Conservation (phyloP, 2,329 filamentous ascomycete genomes). For the Claviceps sp. region DNA sequence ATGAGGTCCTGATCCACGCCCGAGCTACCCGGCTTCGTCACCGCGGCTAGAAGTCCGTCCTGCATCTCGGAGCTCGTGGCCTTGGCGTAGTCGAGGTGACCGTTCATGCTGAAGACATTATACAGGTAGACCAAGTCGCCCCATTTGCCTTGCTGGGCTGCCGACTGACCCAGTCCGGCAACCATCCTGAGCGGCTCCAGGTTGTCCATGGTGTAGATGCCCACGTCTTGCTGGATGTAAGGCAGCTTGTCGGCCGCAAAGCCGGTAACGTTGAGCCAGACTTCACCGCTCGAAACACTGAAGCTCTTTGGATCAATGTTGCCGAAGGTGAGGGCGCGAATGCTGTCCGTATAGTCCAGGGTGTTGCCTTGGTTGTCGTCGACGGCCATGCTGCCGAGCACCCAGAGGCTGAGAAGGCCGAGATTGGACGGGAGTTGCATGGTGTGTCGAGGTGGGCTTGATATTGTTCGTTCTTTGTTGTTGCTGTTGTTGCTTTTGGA, state of each 20-base stretch:
- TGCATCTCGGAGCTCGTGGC: slow-evolving; percentile 1
- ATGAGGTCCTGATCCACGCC: slow-evolving; percentile 1
- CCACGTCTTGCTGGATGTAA: slow-evolving; percentile 1
- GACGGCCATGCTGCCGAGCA: not conserved
- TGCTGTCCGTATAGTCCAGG: not conserved
- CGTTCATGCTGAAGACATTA: slow-evolving; percentile 6
- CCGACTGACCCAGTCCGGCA: not conserved
- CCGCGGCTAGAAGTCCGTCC: slow-evolving; percentile 1
- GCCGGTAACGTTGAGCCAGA: slow-evolving; percentile 1
- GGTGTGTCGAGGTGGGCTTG: too few relatives aligned
- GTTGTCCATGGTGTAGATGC: slow-evolving; percentile 3
- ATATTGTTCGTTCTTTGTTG: too few relatives aligned
- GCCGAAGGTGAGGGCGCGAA: slow-evolving; percentile 1
- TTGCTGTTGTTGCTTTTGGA: too few relatives aligned
- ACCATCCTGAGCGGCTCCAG: not conserved
- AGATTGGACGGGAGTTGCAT: not conserved
- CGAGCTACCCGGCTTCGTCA: not conserved
- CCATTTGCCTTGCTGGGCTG: slow-evolving; percentile 3
- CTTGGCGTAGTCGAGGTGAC: slow-evolving; percentile 2
- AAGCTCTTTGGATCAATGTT: not conserved
- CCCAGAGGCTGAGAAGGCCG: not conserved
- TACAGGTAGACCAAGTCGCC: slow-evolving; percentile 4
- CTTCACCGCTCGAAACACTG: not conserved
- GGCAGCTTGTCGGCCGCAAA: slow-evolving; percentile 2
- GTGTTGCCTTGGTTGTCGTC: not conserved